Conservation (phyloP, 2,329 filamentous ascomycete genomes). For the Pseudogymnoascus sp. region DNA sequence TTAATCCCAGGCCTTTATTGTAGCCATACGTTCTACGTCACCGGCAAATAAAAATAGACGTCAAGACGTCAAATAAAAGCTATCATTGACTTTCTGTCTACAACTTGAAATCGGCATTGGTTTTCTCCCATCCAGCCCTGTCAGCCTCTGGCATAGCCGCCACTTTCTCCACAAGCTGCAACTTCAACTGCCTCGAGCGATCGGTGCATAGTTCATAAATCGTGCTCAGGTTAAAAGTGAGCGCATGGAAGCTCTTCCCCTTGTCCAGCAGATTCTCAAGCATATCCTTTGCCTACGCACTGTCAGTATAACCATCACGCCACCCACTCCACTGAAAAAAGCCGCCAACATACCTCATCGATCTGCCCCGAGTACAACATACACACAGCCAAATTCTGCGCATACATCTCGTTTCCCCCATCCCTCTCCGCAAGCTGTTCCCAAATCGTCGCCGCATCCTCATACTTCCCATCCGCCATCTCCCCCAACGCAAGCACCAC, state of each 20-base stretch:
- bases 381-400: slow-evolving; percentile 78
- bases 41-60: too few species aligned
- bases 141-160: slow-evolving; percentile 51
- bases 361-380: slow-evolving; percentile 76
- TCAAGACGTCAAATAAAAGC: too few species aligned
- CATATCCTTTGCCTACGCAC: slow-evolving; percentile 53
- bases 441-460: slow-evolving; percentile 59
- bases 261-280: slow-evolving; percentile 60
- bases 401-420: slow-evolving; percentile 58
- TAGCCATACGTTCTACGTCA: too few species aligned
- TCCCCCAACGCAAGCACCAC: slow-evolving; percentile 63
- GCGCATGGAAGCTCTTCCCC: slow-evolving; percentile 64
- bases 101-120: slow-evolving; percentile 70
- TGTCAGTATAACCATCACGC: slow-evolving; percentile 23
- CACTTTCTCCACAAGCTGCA: slow-evolving; percentile 62
- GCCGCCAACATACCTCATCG: slow-evolving; percentile 49
- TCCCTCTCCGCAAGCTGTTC: slow-evolving; percentile 38
- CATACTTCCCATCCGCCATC: slow-evolving; percentile 73
- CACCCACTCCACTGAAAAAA: background rate
- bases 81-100: slow-evolving; percentile 30
- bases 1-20: background rate
- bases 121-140: slow-evolving; percentile 61
- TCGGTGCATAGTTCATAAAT: slow-evolving; percentile 91
- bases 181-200: slow-evolving; percentile 62
- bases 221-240: slow-evolving; percentile 85